Evolutionary conservation across 1,284 basidiomycete genomes (phyloP).

Genomic region (Puccinia triticina): DNA sequence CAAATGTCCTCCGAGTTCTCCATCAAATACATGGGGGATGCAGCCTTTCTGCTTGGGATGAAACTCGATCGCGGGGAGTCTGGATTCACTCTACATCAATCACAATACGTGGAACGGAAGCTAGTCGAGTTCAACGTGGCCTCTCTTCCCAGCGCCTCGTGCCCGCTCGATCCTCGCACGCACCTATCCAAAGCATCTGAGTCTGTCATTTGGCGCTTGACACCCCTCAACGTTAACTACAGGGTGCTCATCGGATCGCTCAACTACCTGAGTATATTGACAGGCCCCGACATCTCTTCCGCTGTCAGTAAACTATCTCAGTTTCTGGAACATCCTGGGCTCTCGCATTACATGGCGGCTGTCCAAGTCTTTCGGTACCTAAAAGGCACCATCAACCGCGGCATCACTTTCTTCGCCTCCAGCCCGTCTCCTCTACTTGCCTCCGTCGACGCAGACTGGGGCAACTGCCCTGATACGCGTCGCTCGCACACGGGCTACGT

Average conservation of each 20-base stretch:
- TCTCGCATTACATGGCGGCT: background rate
- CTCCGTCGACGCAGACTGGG: background rate
- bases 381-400: background rate
- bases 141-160: background rate
- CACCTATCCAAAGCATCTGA: slow-evolving; percentile 62
- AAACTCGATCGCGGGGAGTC: background rate
- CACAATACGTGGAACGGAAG: slow-evolving; percentile 1
- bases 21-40: slow-evolving; percentile 12
- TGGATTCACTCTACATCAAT: background rate
- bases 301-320: background rate
- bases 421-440: background rate
- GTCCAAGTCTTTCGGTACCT: background rate
- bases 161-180: slow-evolving; percentile 65
- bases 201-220: background rate
- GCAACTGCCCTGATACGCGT: background rate
- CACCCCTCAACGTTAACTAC: background rate
- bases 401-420: background rate
- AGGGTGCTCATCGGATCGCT: background rate
- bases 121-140: background rate
- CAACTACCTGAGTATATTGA: background rate
- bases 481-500: background rate
- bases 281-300: background rate
- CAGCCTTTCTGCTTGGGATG: background rate
- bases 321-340: background rate
- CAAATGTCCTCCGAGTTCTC: background rate